These are phyloP conservation scores for Oryza coarctata DNA, from an alignment of 176 grass and related monocot species.

Conservation along the genomic window DNA sequence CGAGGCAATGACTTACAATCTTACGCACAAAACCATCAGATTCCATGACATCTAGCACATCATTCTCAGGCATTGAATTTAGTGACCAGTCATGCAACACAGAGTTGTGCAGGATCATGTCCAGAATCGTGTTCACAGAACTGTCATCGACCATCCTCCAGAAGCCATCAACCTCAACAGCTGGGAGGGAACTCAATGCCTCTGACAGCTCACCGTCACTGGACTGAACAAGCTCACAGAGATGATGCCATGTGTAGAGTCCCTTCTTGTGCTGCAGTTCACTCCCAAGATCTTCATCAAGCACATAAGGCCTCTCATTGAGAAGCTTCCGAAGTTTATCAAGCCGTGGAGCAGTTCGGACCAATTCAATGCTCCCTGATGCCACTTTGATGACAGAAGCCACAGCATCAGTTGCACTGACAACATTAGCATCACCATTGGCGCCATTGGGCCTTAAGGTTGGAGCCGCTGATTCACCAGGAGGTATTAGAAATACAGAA, in stretches of 20 bases:
- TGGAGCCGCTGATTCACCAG: conserved; percentile 31
- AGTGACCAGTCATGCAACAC: conserved; percentile 85
- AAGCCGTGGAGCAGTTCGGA: conserved; percentile 62
- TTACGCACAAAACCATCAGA: conserved; percentile 60
- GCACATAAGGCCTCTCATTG: conserved; percentile 58
- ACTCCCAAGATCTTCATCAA: conserved; percentile 72
- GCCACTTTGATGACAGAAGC: conserved; percentile 78
- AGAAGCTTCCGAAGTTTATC: conserved; percentile 75
- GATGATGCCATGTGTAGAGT: conserved; percentile 74
- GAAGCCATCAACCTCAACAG: conserved; percentile 78
- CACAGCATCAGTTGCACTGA: not conserved
- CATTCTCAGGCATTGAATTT: conserved; percentile 61
- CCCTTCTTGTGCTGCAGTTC: conserved; percentile 16
- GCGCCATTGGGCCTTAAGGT: conserved; percentile 2
- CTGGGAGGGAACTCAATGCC: conserved; percentile 57
- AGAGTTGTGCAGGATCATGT: conserved; percentile 79
- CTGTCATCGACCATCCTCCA: conserved; percentile 68
- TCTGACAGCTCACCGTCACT: conserved; percentile 77
- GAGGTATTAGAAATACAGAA: conserved; percentile 73
- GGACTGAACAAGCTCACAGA: conserved; percentile 73
- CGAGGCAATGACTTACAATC: conserved; percentile 66
- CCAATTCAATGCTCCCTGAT: conserved; percentile 72
- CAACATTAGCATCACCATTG: not conserved
- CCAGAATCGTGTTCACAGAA: conserved; percentile 61
- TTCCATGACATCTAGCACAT: conserved; percentile 63